Evolutionary conservation across 2,329 filamentous ascomycete genomes (phyloP), one percentile per base, ranked within the genome.

Genomic region (Fusarium sp.): DNA sequence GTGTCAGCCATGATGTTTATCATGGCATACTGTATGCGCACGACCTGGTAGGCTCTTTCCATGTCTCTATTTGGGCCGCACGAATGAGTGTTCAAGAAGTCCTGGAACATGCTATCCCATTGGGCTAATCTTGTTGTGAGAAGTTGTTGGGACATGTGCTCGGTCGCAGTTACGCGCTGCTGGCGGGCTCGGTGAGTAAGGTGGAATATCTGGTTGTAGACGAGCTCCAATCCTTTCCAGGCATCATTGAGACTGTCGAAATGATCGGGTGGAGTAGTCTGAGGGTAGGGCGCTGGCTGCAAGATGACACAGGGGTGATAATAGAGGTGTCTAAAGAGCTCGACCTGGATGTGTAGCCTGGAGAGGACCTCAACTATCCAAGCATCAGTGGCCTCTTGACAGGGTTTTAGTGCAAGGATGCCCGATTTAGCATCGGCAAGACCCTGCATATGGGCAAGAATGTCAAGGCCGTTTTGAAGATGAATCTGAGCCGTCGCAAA

Each of bases 311-410:
- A 67, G 3, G 63, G 53, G 32, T 72, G 73, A 7, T 59, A 61
- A 11, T 68, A 66, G 7, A 66, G 66, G 16, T 68, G 53, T 42
- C 63, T 62, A 21, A 76, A 72, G 6, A 78, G 69, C n/a, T 72
- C 69, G 14, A 72, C 56, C 58, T 76, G 75, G 4, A 79, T 56
- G 40, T 77, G 73, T 7, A 79, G 64, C 27, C 76, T 73, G 1
- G 75, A 72, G 32, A 86, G 82, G 4, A 77, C 78, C 59, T 84
- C 82, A 5, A 81, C 65, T 18, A 87, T 81, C 76, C 80, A 82
- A 41, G 80, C 76, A 46, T 86, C 83, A 1, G 78, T 71, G 2
- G 75, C 75, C 7, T 79, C 77, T 5, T 28, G 61, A 3, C 48
- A 60, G 13, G 61, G 42, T 21, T 64, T 63, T 16, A 72, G 6